phyloP scores from a whole-genome alignment of 2,329 filamentous ascomycete genomes.

The Colletotrichum sp. region DNA sequence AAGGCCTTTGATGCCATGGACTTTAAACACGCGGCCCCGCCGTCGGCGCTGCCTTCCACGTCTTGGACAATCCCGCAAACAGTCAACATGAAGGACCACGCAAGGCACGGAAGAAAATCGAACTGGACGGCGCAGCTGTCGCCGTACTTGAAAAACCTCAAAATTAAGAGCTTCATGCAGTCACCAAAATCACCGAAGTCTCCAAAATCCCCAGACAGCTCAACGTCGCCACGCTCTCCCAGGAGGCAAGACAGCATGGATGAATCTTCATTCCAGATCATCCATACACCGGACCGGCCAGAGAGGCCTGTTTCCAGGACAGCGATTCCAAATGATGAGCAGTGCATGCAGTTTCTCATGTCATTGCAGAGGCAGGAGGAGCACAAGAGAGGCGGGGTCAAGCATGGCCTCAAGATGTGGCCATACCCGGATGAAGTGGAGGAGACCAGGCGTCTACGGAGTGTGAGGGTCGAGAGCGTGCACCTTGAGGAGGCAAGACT shows the following conservation, averaged over 20 bases:
- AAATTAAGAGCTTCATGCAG: conserved; percentile 5
- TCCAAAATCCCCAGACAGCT: background rate
- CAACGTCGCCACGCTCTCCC: background rate
- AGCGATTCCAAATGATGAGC: conserved; percentile 19
- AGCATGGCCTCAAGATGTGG: conserved; percentile 8
- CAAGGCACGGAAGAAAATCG: conserved; percentile 13
- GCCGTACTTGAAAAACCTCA: conserved; percentile 9
- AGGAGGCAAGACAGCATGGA: background rate
- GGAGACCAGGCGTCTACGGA: background rate
- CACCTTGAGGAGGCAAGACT: conserved; percentile 14
- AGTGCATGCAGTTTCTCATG: conserved; percentile 23
- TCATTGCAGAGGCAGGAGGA: conserved; percentile 17
- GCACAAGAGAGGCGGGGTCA: background rate
- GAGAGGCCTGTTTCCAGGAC: conserved; percentile 13
- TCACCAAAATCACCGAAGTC: conserved; percentile 4
- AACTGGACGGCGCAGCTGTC: conserved; percentile 14
- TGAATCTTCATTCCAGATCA: conserved; percentile 9
- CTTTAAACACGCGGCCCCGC: conserved; percentile 14
- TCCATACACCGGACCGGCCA: conserved; percentile 20
- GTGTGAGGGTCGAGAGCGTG: conserved; percentile 11
- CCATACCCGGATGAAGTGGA: conserved; percentile 8
- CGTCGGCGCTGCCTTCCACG: background rate
- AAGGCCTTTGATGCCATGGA: conserved; percentile 11
- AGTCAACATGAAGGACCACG: conserved; percentile 19
- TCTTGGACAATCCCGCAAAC: conserved; percentile 16